Base-by-base conservation (phyloP, 1,284 basidiomycete species). In the Rhodotorula sp. region DNA sequence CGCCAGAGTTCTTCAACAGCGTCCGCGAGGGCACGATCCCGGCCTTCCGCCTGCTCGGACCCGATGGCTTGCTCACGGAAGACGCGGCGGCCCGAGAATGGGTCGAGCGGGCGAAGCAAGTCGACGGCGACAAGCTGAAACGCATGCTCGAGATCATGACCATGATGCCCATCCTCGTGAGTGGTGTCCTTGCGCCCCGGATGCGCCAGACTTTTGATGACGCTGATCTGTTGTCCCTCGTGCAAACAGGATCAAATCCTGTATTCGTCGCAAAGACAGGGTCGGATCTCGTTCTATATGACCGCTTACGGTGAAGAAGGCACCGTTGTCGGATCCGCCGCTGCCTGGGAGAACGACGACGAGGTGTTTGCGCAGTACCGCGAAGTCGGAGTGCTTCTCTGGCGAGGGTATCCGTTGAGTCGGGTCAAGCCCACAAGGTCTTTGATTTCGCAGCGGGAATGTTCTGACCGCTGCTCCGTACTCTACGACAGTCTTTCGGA, bases 331-430 rank as follows among this genome's bases (percentile, higher is more conserved):
- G 94, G 93, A 12, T 89, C 91, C 57, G 93, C 93, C 1, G 92
- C 93, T 20, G 94, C 89, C 2, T 85, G 96, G 74, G 87, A 86
- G 65, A 79, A 82, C n/a, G 87, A 89, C 72, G 95, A 97, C 80
- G 94, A 97, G 60, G 79, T 81, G 10, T 81, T 81, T 73, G 77
- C 79, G 6, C 80, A 81, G 72, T 81, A 81, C 59, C 71, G 80
- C 61, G 95, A 97, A 83, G 87, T 89, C 81, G 94, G 93, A 53
- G 92, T 95, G 3, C 84, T 97, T 5, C 82, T 96, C 4, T 95
- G 91, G 88, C 86, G 95, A 57, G 91, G 89, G 37, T 95, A 91
- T 78, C 83, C 72, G 64, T 77, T 42, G 37, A 42, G 37, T 42
- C 37, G 73, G 33, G 78, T 78, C 24, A 46, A 30, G 0, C 24